Conservation (phyloP, 169 alveolate genomes). For the Plasmodium sp. region DNA sequence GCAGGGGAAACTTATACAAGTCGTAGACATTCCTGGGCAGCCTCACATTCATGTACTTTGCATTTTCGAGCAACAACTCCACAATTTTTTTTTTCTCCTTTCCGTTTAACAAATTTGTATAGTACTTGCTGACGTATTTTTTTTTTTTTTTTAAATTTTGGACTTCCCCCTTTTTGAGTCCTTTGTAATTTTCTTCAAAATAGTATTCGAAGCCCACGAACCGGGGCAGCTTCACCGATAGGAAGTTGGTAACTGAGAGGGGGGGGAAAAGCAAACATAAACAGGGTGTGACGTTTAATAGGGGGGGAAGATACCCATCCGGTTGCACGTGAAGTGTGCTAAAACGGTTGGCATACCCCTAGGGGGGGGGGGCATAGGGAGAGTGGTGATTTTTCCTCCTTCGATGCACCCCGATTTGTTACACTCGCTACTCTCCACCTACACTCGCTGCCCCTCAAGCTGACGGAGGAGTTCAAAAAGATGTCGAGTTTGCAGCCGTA, state of each 20-base stretch:
- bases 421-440: not conserved
- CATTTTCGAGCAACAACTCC: slow-evolving; percentile 45
- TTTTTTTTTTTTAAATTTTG: slow-evolving; percentile 33
- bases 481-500: slow-evolving; percentile 54
- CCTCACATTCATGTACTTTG: slow-evolving; percentile 67
- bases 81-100: slow-evolving; percentile 42
- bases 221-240: slow-evolving; percentile 60
- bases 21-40: slow-evolving; percentile 45
- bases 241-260: slow-evolving; percentile 14
- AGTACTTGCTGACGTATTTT: slow-evolving; percentile 66
- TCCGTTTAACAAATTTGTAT: slow-evolving; percentile 28
- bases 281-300: not conserved
- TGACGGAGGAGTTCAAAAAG: slow-evolving; percentile 28
- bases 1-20: slow-evolving; percentile 44
- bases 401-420: not conserved
- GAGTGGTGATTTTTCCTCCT: not conserved
- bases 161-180: slow-evolving; percentile 43
- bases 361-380: not conserved
- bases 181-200: slow-evolving; percentile 63
- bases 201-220: slow-evolving; percentile 70
- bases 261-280: not conserved
- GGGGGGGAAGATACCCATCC: not conserved
- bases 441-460: slow-evolving; percentile 40
- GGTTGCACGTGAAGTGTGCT: not conserved
- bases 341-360: not conserved